These are phyloP conservation scores for Mollisiaceae sp. DNA, from an alignment of 2,329 filamentous ascomycete genomes.

Conservation along the genomic window DNA sequence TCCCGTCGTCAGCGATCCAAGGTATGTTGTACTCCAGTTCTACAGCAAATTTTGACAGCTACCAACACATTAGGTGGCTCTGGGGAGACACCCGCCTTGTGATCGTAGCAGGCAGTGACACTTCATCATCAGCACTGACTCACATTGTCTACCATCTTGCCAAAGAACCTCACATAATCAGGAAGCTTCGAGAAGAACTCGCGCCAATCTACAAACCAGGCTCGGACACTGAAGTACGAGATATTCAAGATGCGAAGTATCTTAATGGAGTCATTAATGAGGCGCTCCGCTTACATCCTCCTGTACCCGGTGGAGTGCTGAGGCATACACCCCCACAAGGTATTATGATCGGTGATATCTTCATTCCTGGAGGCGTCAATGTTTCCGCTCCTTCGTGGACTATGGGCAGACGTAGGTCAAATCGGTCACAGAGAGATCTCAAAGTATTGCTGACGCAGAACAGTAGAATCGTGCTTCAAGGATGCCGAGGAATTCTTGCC, in stretches of 20 bases:
- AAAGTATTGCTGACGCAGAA: neutral
- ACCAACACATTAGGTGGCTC: neutral
- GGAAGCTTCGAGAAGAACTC: slow-evolving; percentile 30
- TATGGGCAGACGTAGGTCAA: slow-evolving; percentile 6
- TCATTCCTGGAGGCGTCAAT: slow-evolving; percentile 29
- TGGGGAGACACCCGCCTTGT: slow-evolving; percentile 36
- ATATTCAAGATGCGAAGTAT: slow-evolving; percentile 33
- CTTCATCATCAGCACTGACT: slow-evolving; percentile 47
- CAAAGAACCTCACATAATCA: slow-evolving; percentile 18
- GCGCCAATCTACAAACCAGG: slow-evolving; percentile 20
- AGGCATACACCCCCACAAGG: slow-evolving; percentile 47
- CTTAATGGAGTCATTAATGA: slow-evolving; percentile 50
- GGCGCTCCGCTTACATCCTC: slow-evolving; percentile 46
- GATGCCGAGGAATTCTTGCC: slow-evolving; percentile 10
- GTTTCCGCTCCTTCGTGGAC: slow-evolving; percentile 24
- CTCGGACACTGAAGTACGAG: slow-evolving; percentile 17
- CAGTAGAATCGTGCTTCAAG: slow-evolving; percentile 12
- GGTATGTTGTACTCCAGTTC: neutral
- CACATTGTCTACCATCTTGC: slow-evolving; percentile 47
- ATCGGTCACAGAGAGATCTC: neutral
- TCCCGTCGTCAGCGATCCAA: slow-evolving; percentile 9
- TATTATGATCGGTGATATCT: slow-evolving; percentile 34
- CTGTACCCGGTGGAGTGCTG: slow-evolving; percentile 39
- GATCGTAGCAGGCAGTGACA: slow-evolving; percentile 49
- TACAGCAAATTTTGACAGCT: neutral